phyloP scores from a whole-genome alignment of 2,329 filamentous ascomycete species.

The Neoarthrinium moseri region DNA sequence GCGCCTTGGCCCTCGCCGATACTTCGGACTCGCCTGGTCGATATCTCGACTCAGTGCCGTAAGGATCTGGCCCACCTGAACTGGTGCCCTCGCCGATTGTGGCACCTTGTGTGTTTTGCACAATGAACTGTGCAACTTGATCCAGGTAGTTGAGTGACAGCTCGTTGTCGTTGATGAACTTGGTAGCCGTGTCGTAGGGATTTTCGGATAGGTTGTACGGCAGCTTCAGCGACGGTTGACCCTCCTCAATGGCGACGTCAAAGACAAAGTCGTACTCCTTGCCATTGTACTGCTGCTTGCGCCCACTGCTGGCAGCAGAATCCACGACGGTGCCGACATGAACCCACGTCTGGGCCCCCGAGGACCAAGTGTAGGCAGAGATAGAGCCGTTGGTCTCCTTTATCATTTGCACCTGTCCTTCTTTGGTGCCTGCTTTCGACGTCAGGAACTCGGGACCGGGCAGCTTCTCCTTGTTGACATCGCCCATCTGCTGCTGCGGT shows the following conservation, averaged over 20 bases:
- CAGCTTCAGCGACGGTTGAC: conserved; percentile 88
- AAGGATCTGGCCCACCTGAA: conserved; percentile 64
- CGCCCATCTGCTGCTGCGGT: conserved; percentile 78
- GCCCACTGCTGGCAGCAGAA: conserved; percentile 77
- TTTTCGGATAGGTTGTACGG: conserved; percentile 92
- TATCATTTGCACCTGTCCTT: conserved; percentile 94
- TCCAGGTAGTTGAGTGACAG: conserved; percentile 85
- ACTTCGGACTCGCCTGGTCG: conserved; percentile 64
- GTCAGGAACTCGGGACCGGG: conserved; percentile 85
- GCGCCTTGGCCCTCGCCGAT: conserved; percentile 51
- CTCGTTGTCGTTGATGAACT: conserved; percentile 87
- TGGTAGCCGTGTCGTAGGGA: conserved; percentile 86
- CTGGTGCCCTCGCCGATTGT: conserved; percentile 65
- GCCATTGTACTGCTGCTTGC: conserved; percentile 74
- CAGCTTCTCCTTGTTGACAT: conserved; percentile 88
- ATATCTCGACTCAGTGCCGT: conserved; percentile 76
- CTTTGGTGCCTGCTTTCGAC: conserved; percentile 84
- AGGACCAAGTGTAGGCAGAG: conserved; percentile 86
- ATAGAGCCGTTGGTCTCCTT: conserved; percentile 77
- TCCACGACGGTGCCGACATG: conserved; percentile 94
- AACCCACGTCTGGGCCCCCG: conserved; percentile 70
- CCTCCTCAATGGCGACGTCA: conserved; percentile 93
- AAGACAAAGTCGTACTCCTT: conserved; percentile 96
- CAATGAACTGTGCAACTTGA: conserved; percentile 89
- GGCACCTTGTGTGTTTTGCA: conserved; percentile 83